phyloP scores from a whole-genome alignment of 352 stramenopile genomes.

The Phytophthora foliorum region DNA sequence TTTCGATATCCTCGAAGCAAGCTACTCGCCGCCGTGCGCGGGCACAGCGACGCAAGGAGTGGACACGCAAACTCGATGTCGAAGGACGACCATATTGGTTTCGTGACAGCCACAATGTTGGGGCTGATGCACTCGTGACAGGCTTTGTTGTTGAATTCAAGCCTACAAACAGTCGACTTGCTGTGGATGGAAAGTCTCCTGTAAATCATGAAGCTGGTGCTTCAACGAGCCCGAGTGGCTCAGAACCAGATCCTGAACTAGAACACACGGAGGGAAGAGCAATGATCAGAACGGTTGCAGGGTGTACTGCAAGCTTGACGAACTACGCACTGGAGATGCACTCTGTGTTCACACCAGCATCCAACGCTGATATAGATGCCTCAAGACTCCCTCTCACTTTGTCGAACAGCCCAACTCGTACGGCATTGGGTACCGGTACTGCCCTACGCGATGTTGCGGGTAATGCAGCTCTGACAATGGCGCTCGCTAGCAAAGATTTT shows the following conservation, averaged over 20 bases:
- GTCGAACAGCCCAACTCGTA: not conserved
- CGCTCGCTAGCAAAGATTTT: conserved; percentile 32
- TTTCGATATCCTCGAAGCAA: not conserved
- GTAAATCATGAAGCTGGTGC: not conserved
- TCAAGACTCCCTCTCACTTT: not conserved
- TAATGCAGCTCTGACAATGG: conserved; percentile 6
- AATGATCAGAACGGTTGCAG: conserved; percentile 7
- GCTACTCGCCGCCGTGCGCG: conserved; percentile 5
- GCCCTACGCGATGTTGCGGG: not conserved
- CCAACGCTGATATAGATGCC: conserved; percentile 1
- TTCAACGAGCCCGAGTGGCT: not conserved
- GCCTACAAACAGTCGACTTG: not conserved
- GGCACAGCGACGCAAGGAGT: conserved; percentile 40
- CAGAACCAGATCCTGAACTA: conserved; percentile 5
- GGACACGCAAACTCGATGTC: conserved; percentile 39
- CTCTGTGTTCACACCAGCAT: not conserved
- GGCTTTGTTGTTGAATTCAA: conserved; percentile 25
- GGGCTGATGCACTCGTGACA: not conserved
- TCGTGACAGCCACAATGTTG: conserved; percentile 12
- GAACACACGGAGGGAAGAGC: not conserved
- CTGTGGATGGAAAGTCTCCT: not conserved
- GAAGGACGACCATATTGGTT: conserved; percentile 35
- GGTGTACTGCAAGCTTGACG: not conserved
- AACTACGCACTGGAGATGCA: conserved; percentile 3
- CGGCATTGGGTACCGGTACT: not conserved